These are phyloP conservation scores for Clarireedia paspali DNA, from an alignment of 2,329 filamentous ascomycete species.

Conservation along the genomic window DNA sequence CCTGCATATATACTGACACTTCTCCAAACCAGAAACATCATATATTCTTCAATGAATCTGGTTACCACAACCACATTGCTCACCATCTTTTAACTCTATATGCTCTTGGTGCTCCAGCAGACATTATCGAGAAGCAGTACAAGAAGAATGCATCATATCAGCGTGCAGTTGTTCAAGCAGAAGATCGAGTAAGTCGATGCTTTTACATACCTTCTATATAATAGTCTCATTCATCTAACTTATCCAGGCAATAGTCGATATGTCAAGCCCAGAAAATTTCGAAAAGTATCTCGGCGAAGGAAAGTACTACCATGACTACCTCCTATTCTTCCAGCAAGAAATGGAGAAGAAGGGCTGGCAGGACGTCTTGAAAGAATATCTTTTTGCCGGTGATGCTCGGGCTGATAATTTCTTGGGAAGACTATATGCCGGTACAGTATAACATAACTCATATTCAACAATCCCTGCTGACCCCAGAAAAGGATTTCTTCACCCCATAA, in stretches of 20 bases:
- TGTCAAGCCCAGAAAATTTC: slow-evolving; percentile 43
- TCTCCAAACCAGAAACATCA: slow-evolving; percentile 51
- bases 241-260: slow-evolving; percentile 34
- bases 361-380: slow-evolving; percentile 53
- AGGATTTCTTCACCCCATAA: slow-evolving; percentile 71
- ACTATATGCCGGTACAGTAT: slow-evolving; percentile 50
- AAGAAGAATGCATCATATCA: slow-evolving; percentile 61
- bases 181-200: slow-evolving; percentile 27
- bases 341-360: slow-evolving; percentile 59
- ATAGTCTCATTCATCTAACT: not conserved
- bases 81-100: slow-evolving; percentile 74
- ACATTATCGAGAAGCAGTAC: slow-evolving; percentile 56
- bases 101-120: slow-evolving; percentile 59
- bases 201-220: not conserved
- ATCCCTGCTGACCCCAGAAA: not conserved
- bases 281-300: slow-evolving; percentile 54
- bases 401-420: slow-evolving; percentile 63
- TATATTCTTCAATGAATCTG: slow-evolving; percentile 68
- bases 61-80: slow-evolving; percentile 79
- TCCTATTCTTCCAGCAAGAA: slow-evolving; percentile 68
- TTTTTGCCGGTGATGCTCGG: slow-evolving; percentile 58
- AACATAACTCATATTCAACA: not conserved
- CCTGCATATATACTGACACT: not conserved
- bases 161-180: slow-evolving; percentile 39
- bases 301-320: slow-evolving; percentile 62